Evolutionary conservation across 805 yeast genomes (phyloP).

Genomic region (Kluyveromyces nonfermentans): DNA sequence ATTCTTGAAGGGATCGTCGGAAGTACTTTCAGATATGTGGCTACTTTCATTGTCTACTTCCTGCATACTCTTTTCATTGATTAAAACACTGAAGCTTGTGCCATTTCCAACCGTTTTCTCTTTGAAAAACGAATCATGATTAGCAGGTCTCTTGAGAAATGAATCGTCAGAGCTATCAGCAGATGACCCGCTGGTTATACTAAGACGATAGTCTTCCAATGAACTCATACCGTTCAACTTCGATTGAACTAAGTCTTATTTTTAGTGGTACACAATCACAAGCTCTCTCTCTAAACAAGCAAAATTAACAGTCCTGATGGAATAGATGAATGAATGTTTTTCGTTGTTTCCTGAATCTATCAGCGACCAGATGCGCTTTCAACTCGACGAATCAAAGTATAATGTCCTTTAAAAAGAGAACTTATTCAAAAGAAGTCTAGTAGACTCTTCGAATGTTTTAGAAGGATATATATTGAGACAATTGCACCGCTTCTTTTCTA

Average conservation of each 20-base stretch:
- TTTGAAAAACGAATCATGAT: conserved; percentile 2
- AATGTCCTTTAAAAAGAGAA: too few relatives aligned
- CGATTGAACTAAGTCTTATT: not conserved
- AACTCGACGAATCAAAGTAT: too few relatives aligned
- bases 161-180: not conserved
- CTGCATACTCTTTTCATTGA: not conserved
- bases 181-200: not conserved
- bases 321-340: too few relatives aligned
- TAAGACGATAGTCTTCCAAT: not conserved
- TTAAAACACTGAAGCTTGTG: not conserved
- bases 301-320: too few relatives aligned
- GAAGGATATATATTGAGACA: not conserved
- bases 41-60: not conserved
- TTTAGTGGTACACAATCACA: too few relatives aligned
- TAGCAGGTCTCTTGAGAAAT: not conserved
- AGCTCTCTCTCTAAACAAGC: too few relatives aligned
- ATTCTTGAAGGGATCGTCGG: too few relatives aligned
- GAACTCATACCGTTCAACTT: not conserved
- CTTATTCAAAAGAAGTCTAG: too few relatives aligned
- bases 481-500: not conserved
- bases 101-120: not conserved
- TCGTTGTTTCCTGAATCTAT: too few relatives aligned
- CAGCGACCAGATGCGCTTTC: too few relatives aligned
- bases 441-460: too few relatives aligned
- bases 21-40: too few relatives aligned